Conservation (phyloP, 805 yeast species). For the Maudiozyma barnettii region DNA sequence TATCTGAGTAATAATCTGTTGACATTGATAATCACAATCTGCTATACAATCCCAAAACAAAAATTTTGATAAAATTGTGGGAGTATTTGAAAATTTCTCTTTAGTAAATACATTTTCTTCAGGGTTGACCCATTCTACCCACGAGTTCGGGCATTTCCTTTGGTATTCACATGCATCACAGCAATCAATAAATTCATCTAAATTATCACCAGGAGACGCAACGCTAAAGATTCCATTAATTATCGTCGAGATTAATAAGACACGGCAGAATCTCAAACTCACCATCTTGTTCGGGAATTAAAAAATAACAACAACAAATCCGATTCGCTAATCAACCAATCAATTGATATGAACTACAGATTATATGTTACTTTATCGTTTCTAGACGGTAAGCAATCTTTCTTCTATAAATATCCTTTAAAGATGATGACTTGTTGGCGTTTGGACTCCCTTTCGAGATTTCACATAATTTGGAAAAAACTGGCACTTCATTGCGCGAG, state of each 20-base stretch:
- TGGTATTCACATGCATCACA: conserved; percentile 38
- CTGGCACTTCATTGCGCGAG: too few species aligned
- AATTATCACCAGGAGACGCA: conserved; percentile 54
- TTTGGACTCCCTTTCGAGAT: background rate
- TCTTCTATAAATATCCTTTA: background rate
- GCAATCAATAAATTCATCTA: conserved; percentile 50
- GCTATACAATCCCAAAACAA: conserved; percentile 67
- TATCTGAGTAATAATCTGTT: conserved; percentile 55
- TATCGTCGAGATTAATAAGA: background rate
- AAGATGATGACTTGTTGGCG: background rate
- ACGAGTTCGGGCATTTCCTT: conserved; percentile 16
- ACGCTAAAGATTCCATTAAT: background rate
- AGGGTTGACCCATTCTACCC: conserved; percentile 15
- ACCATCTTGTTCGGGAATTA: background rate
- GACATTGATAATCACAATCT: conserved; percentile 92
- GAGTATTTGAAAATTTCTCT: conserved; percentile 14
- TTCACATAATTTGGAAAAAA: too few species aligned
- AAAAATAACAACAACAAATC: too few species aligned
- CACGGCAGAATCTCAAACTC: background rate
- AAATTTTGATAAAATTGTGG: conserved; percentile 32
- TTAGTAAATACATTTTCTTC: conserved; percentile 21
- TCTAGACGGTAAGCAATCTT: background rate
- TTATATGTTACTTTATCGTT: background rate
- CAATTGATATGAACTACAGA: too few species aligned
- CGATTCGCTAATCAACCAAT: too few species aligned